Conservation (phyloP, 352 stramenopile species). For the Pythium dissimile region DNA sequence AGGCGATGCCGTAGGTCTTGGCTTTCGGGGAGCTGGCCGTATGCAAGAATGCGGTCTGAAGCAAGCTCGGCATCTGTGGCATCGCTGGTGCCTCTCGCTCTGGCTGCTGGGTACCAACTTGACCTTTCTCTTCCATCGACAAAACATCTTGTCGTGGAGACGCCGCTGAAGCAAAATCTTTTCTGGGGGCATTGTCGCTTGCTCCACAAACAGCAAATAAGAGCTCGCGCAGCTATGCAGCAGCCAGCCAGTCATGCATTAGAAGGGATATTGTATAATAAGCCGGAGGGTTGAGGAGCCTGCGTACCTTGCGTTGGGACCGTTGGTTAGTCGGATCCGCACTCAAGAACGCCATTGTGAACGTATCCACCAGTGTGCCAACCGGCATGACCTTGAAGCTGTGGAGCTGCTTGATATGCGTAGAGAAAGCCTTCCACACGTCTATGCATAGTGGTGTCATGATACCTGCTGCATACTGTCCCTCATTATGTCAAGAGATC, state of each 20-base stretch:
- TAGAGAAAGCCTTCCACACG: slow-evolving; percentile 62
- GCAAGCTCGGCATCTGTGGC: slow-evolving; percentile 35
- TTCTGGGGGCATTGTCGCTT: slow-evolving; percentile 17
- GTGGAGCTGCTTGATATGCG: slow-evolving; percentile 55
- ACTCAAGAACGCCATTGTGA: slow-evolving; percentile 48
- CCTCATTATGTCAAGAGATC: neutral
- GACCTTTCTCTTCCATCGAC: neutral
- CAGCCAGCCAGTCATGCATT: neutral
- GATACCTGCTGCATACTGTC: too few relatives aligned
- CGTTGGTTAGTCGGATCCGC: slow-evolving; percentile 53
- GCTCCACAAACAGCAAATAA: slow-evolving; percentile 41
- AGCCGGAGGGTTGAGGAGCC: too few relatives aligned
- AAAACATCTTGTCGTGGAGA: slow-evolving; percentile 1
- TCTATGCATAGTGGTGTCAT: too few relatives aligned
- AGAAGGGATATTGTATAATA: neutral
- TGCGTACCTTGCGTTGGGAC: slow-evolving; percentile 60
- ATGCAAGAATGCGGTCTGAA: slow-evolving; percentile 62
- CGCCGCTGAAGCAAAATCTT: neutral
- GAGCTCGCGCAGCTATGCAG: slow-evolving; percentile 57
- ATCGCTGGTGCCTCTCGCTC: neutral
- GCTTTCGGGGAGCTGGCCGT: slow-evolving; percentile 46
- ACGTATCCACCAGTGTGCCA: slow-evolving; percentile 38
- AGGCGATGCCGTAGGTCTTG: slow-evolving; percentile 53
- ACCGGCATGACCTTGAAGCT: slow-evolving; percentile 36
- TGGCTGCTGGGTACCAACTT: neutral